Conservation (phyloP, 306 rosid genomes). For the Vachellia collinsii region DNA sequence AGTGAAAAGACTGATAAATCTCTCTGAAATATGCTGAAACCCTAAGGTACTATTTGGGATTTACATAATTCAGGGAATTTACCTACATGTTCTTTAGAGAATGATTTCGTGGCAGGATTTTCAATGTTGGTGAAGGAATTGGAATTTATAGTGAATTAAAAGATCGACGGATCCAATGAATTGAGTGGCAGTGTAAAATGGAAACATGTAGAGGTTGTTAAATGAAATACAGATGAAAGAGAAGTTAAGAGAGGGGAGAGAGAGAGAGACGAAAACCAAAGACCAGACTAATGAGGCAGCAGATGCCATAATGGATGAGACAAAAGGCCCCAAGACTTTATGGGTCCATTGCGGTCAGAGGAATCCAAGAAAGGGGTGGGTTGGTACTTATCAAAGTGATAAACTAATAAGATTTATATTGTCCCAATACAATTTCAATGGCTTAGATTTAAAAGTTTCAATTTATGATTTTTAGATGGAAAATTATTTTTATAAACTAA, state of each 20-base stretch:
- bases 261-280: slow-evolving; percentile 87
- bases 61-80: no score
- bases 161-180: slow-evolving; percentile 36
- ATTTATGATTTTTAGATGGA: no score
- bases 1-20: no score
- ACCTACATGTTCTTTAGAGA: no score
- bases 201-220: slow-evolving; percentile 58
- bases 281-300: slow-evolving; percentile 71
- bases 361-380: slow-evolving; percentile 65
- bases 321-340: slow-evolving; percentile 69
- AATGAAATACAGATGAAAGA: slow-evolving; percentile 63
- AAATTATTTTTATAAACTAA: no score
- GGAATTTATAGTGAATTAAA: slow-evolving; percentile 25
- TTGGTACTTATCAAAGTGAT: slow-evolving; percentile 39
- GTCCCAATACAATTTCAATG: no score
- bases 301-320: slow-evolving; percentile 66
- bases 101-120: not conserved
- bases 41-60: no score
- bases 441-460: no score
- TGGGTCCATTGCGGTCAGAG: slow-evolving; percentile 49
- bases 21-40: no score
- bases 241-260: slow-evolving; percentile 67
- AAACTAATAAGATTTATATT: no score
- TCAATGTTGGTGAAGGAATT: slow-evolving; percentile 41
- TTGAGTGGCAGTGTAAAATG: slow-evolving; percentile 64